Evolutionary conservation across 345 rosid species (phyloP), one percentile per base, ranked within the genome.

Genomic region (Kandelia obovata): DNA sequence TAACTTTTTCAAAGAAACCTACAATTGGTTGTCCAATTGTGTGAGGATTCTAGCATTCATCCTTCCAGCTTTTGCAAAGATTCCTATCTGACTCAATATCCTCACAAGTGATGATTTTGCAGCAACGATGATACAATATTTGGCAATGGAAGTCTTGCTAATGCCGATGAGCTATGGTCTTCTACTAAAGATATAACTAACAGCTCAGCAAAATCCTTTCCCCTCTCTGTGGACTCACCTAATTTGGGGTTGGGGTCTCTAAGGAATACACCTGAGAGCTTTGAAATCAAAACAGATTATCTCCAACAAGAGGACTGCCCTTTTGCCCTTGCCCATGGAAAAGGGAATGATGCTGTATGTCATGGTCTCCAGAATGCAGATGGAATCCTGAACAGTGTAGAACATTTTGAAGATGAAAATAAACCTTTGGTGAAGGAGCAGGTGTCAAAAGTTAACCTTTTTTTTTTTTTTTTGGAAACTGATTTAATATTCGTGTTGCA

Each of bases 51-150:
- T 16, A 23, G 25, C 57, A n/a, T 21, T 53, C 4, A 5, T 28
- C 19, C 58, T 19, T 34, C 61, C 56, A 30, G 11, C 39, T 63
- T 39, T 58, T 25, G 56, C 51, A 56, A 58, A 75, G 66, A 68
- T 73, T 72, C 77, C 73, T 71, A 74, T 85, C 96, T 85, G 87
- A 87, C 92, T 81, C 72, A 83, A 67, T 84, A 85, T 87, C 83
- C 96, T 86, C 88, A 87, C 96, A 88, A 95, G 91, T 84, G 88
- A 66, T 88, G 90, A 71, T 92, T 89, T 88, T 90, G 92, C 99
- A 92, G 99, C 83, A 89, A 87, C 75, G 99, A 89, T 80, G 92
- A 85, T 79, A 84, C 93, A 62, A 78, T 90, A 77, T 92, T 86
- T 86, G 92, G 94, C 65, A 76, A 82, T 83, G 91, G 58, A 73